Evolutionary conservation across 2,329 filamentous ascomycete species (phyloP).

Genomic region (Alternaria ethzedia): DNA sequence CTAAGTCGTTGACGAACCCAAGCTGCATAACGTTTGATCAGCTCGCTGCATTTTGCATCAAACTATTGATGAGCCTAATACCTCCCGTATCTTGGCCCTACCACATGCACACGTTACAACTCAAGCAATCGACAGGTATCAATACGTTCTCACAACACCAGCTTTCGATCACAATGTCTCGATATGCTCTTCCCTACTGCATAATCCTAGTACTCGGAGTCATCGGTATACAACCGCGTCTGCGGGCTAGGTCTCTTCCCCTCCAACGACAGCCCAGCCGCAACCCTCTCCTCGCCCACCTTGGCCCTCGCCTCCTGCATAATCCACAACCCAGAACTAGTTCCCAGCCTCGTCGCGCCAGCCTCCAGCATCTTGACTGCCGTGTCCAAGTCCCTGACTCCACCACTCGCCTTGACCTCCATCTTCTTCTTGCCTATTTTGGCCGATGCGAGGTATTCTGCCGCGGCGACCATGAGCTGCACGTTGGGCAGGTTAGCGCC

Average conservation of each 20-base stretch:
- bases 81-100: neutral
- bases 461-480: constrained; percentile 59
- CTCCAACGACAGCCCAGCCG: constrained; percentile 19
- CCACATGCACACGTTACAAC: neutral
- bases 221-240: constrained; percentile 48
- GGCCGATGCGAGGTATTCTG: constrained; percentile 51
- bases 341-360: constrained; percentile 63
- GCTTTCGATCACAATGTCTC: neutral
- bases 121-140: neutral
- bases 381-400: constrained; percentile 59
- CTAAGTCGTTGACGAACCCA: neutral
- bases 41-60: neutral
- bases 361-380: constrained; percentile 62
- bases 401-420: constrained; percentile 66
- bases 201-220: constrained; percentile 22
- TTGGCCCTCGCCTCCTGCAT: constrained; percentile 53
- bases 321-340: constrained; percentile 63
- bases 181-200: neutral
- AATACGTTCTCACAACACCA: neutral
- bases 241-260: constrained; percentile 28
- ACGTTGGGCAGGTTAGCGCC: constrained; percentile 62
- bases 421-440: constrained; percentile 44
- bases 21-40: neutral
- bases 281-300: constrained; percentile 32
- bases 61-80: neutral